Evolutionary conservation across 2,329 filamentous ascomycete species (phyloP).

Genomic region (Eutypella sp.): DNA sequence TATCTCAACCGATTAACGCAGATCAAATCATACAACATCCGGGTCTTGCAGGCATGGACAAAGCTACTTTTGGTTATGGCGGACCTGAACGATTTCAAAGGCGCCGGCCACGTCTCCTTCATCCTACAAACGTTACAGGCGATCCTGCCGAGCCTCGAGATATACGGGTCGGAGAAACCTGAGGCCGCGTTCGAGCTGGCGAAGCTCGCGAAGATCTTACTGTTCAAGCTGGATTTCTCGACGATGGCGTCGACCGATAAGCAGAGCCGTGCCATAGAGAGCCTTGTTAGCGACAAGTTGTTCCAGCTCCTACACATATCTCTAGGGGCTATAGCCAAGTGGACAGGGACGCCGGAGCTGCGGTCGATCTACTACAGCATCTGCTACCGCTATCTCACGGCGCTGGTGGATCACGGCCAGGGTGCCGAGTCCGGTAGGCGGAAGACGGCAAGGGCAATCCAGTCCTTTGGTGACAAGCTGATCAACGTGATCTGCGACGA

Average conservation of each 20-base stretch:
- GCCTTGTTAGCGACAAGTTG: slow-evolving; percentile 80
- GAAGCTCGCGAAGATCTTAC: slow-evolving; percentile 65
- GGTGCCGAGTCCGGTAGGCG: slow-evolving; percentile 41
- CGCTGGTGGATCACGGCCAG: slow-evolving; percentile 55
- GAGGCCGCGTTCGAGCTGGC: slow-evolving; percentile 71
- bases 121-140: slow-evolving; percentile 83
- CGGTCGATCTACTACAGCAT: slow-evolving; percentile 88
- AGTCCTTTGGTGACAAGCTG: slow-evolving; percentile 66
- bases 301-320: slow-evolving; percentile 89
- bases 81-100: slow-evolving; percentile 74
- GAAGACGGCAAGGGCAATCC: slow-evolving; percentile 69
- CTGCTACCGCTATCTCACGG: slow-evolving; percentile 77
- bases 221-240: slow-evolving; percentile 64
- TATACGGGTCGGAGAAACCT: slow-evolving; percentile 63
- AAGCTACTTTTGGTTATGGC: slow-evolving; percentile 80
- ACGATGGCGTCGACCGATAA: slow-evolving; percentile 35
- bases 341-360: slow-evolving; percentile 64
- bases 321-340: slow-evolving; percentile 71
- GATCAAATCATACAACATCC: slow-evolving; percentile 52
- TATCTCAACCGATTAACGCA: slow-evolving; percentile 60
- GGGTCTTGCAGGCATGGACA: slow-evolving; percentile 76
- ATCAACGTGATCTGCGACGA: slow-evolving; percentile 90
- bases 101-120: slow-evolving; percentile 67
- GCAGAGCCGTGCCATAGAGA: slow-evolving; percentile 48
- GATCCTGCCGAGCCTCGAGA: slow-evolving; percentile 81